A percentile compares a stretch with the other conserved stretches of the same genome.
Conservation (phyloP, 2,329 filamentous ascomycete genomes). For the Aureobasidium uvarum region DNA sequence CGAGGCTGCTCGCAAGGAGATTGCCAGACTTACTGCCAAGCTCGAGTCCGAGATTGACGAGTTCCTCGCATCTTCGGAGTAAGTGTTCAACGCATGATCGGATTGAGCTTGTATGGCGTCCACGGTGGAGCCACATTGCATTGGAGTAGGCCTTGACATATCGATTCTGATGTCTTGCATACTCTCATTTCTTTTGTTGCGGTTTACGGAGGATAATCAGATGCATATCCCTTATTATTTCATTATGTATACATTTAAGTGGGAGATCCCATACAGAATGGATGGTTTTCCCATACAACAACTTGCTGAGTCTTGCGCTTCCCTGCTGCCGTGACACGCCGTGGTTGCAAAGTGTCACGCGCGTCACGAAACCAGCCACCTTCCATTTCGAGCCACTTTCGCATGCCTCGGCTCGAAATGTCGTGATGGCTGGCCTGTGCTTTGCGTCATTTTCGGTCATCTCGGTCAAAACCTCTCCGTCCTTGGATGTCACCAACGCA, state of each 20-base stretch:
- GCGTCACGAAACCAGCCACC: slow-evolving; percentile 13
- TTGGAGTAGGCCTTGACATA: slow-evolving; percentile 20
- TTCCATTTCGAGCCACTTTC: not conserved
- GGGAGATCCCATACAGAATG: slow-evolving; percentile 13
- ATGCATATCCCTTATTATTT: slow-evolving; percentile 13
- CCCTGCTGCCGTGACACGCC: not conserved
- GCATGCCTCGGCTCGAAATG: slow-evolving; percentile 5
- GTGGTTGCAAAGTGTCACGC: not conserved
- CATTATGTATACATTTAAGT: slow-evolving; percentile 11
- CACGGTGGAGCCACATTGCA: slow-evolving; percentile 16
- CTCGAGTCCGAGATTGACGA: slow-evolving; percentile 52
- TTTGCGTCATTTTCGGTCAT: not conserved
- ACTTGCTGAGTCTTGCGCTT: not conserved
- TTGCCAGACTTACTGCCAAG: slow-evolving; percentile 39
- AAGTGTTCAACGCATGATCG: slow-evolving; percentile 8
- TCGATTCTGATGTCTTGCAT: slow-evolving; percentile 21
- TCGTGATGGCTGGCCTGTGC: not conserved
- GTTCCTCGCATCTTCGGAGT: slow-evolving; percentile 5
- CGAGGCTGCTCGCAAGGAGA: slow-evolving; percentile 45
- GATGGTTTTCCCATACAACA: not conserved
- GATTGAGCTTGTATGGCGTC: slow-evolving; percentile 22
- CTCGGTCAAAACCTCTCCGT: not conserved
- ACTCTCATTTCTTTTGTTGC: slow-evolving; percentile 23
- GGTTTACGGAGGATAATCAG: slow-evolving; percentile 21
- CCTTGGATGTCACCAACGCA: not conserved